Base-by-base conservation (phyloP, 371 early-diverging fungal genomes). In the Sporodiniella umbellata region DNA sequence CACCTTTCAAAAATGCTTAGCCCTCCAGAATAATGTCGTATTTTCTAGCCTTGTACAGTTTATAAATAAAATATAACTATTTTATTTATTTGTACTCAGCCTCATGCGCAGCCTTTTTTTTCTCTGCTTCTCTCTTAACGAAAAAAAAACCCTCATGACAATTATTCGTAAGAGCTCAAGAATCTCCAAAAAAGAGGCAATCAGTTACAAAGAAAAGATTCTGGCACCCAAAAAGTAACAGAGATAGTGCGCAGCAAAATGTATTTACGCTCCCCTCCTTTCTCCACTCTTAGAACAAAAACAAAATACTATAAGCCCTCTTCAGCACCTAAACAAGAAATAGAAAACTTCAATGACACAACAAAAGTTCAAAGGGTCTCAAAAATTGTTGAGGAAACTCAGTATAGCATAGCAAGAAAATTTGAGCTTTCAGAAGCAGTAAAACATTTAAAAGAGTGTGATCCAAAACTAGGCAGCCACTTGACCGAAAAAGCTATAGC, bases 401-500 rank as follows among this genome's bases (percentile, higher is more conserved):
- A 40, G 15, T 19, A 40, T 19, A 15, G 21, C 21, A n/a, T 19
- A 40, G 18, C 21, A 21, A 40, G 40, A 40, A 40, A 40, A 10
- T 40, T 40, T 40, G 40, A 40, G 21, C 21, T 40, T 8, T 40
- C 12, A 33, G 33, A 66, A 2, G 73, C 73, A 12, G 37, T 59
- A 7, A 40, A 33, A 10, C 64, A 72, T 51, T 42, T 72, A 7
- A 60, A 52, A 28, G 42, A 59, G 30, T 60, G 54, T 18, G 73
- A 72, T 53, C 53, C 64, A 3, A 64, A 72, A 23, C 33, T 72
- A 10, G 69, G 53, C n/a, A 37, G 45, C 17, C 40, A 62, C 30
- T 44, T 71, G 21, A 45, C 53, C 3, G 55, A 59, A 2, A 51
- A 47, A 10, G n/a, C 60, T 0, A 17, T 58, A 17, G 39, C 35